Conservation (phyloP, 441 rosid species). For the Pelargonium myrrhifolium region DNA sequence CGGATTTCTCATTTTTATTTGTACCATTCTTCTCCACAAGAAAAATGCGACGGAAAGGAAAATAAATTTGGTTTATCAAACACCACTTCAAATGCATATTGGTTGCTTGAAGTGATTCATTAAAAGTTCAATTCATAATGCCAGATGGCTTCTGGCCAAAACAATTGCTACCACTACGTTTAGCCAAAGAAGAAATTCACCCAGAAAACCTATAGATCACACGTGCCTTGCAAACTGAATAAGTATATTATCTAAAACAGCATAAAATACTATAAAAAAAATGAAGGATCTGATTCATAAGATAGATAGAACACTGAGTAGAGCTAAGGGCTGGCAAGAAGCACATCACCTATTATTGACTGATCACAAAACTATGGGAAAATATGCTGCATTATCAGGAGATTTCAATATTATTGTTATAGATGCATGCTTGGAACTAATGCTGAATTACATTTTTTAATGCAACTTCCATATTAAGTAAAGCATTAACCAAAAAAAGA, state of each 20-base stretch:
- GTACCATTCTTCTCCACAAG: not conserved
- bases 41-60: not conserved
- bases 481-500: not conserved
- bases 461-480: constrained; percentile 6
- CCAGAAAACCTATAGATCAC: not conserved
- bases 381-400: not conserved
- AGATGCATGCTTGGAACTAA: not conserved
- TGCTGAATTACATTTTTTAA: not conserved
- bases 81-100: not conserved
- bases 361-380: not conserved
- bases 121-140: not conserved
- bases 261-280: too few relatives aligned
- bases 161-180: not conserved
- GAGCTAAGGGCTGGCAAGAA: not conserved
- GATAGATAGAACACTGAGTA: not conserved
- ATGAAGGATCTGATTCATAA: too few relatives aligned
- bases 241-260: not conserved
- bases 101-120: too few relatives aligned
- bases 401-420: not conserved
- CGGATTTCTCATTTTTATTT: not conserved
- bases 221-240: not conserved
- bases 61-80: not conserved
- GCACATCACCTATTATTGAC: not conserved
- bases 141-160: not conserved
- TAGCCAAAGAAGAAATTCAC: not conserved